Base-by-base conservation (phyloP, 768 basidiomycete genomes). In the Dendrothele bispora region DNA sequence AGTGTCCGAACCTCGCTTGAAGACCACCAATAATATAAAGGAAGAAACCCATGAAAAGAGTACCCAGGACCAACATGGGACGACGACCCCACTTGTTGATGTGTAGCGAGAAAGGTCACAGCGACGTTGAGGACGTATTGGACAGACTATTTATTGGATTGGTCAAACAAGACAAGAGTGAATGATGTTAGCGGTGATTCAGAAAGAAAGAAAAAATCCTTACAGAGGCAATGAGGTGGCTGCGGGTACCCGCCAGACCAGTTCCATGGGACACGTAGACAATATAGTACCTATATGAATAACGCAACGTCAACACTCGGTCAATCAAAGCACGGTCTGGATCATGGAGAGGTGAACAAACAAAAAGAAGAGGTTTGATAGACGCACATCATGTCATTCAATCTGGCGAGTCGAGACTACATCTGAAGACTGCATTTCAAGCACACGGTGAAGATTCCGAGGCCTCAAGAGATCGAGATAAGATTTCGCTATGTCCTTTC, bases 1-100 rank as follows among this genome's bases (percentile, higher is more conserved):
- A 88, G 45, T 73, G 61, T 24, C 88, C 86, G 52, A 77, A 88
- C 32, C 72, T 61, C 17, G 74, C 84, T 64, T 89, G 88, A 15
- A 90, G 73, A 44, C 83, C 85, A 44, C 88, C 88, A 55, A 90
- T 88, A 39, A 88, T 78, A 71, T 73, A 83, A 55, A 90, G 76
- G 74, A 79, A 90, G 73, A 84, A 81, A 40, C 83, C 83, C 88
- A 90, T 88, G 48, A 80, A 60, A 3, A 80, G 63, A 3, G 82
- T 79, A 24, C 84, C 88, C 40, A 66, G 66, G 48, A 91, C 69
- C 2, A 91, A 70, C 73, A 90, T 84, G 6, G 88, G 87, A 17
- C 87, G 77, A 32, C 88, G 84, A 49, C 88, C 88, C 84, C 86
- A 88, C 63, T 71, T 75, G 63, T 91, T 88, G 56, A 88, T 86